Evolutionary conservation across 2,329 filamentous ascomycete species (phyloP), one percentile per base, ranked within the genome.

Genomic region (Pseudogymnoascus sp.): DNA sequence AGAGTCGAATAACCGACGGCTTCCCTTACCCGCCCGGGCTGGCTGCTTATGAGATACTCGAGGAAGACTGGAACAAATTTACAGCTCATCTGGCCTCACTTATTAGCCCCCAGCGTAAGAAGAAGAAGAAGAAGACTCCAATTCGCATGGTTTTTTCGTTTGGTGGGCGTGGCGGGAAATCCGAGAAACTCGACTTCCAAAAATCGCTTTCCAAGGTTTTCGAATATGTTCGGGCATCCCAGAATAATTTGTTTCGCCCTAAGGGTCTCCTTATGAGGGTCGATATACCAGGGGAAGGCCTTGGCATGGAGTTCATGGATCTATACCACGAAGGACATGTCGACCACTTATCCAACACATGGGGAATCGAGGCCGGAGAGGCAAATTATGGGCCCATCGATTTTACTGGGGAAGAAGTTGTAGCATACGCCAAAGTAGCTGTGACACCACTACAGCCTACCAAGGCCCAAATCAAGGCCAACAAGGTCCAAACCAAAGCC

Each of bases 241-340:
- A 71, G 62, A 57, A 62, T 0, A 45, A 65, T 10, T 65, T 54
- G 28, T 70, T 70, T 36, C 65, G 69, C 4, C 64, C 63, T n/a
- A 64, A 66, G n/a, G 66, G 67, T 2, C 51, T 69, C 14, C 28
- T 71, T 16, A 65, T 70, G 65, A 62, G 68, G 14, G 25, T 69
- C 3, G 69, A 70, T 31, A 68, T 69, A 66, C 69, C 69, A n/a
- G 67, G 65, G 0, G 68, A 71, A 41, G 54, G 67, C n/a, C 65
- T 63, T 37, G 66, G 69, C 1, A 62, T 69, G 7, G 65, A 69
- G 14, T 67, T 63, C 36, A 70, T 71, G 68, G 69, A 71, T 39
- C 43, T 71, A 10, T 68, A 68, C 34, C 62, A 69, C 43, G n/a
- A 57, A 14, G 57, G 61, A 34, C 45, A 36, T 6, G 62, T 62